Evolutionary conservation across 495 filamentous ascomycete species (phyloP), one percentile per base, ranked within the genome.

Genomic region (Eremomyces bilateralis): DNA sequence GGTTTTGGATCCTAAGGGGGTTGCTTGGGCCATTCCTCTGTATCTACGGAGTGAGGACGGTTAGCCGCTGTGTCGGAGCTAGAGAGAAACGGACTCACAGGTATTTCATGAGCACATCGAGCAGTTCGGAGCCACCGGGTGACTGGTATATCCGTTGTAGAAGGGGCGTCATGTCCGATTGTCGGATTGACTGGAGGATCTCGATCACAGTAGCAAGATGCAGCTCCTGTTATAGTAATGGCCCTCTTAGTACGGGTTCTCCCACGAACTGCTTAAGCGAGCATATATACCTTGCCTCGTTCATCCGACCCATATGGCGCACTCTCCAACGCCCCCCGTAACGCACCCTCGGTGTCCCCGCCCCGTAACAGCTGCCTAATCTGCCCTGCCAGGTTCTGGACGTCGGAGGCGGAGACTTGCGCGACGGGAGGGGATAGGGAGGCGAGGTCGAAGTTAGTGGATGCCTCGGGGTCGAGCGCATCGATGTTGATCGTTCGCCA

Each of bases 401-500:
- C 74, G 34, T 80, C 80, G 43, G 65, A 58, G 35, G 77, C 71
- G 43, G 65, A 69, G 31, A 69, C 63, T 40, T 76, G 64, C 36
- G 69, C 50, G 31, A 73, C 65, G n/a, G 70, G 57, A 11, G 80
- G 76, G 42, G 76, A 69, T 35, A 93, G 70, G 13, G 80, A 72
- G 32, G 72, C 63, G 46, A 76, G 66, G 48, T 83, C 74, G 61
- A 93, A 93, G 65, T 91, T 92, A 50, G 68, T 58, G 30, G 75
- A 62, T 38, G 76, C 77, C 56, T 93, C 83, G n/a, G 81, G 76
- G 56, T 83, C 74, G 36, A 85, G 69, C 43, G 71, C 66, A 56
- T 93, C 83, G 59, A 93, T 73, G 62, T 92, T 80, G 64, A 92
- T 85, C 46, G 80, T 91, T 52, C 83, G 79, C 72, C 80, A 93